These are phyloP conservation scores for Pseudonitzschia multiseries DNA, from an alignment of 108 stramenopile genomes.

Conservation along the genomic window DNA sequence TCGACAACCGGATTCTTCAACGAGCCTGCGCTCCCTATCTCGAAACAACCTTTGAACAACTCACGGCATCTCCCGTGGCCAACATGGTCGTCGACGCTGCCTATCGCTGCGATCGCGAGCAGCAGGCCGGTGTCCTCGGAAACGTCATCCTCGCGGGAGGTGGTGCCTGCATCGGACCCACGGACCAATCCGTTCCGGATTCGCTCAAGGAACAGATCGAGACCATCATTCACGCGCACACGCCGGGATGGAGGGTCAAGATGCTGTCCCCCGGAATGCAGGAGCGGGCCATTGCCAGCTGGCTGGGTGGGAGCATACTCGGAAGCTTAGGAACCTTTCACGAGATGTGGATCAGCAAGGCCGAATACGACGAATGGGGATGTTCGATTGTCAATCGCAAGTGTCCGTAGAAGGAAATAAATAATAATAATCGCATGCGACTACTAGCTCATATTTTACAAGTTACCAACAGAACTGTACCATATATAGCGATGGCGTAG, in stretches of 20 bases:
- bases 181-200: slow-evolving; percentile 80
- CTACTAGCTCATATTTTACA: background rate
- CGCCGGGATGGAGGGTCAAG: slow-evolving; percentile 88
- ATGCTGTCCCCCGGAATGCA: slow-evolving; percentile 65
- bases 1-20: slow-evolving; percentile 43
- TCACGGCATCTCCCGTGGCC: slow-evolving; percentile 70
- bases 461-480: background rate
- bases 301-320: slow-evolving; percentile 95
- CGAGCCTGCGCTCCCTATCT: slow-evolving; percentile 50
- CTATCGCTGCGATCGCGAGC: slow-evolving; percentile 86
- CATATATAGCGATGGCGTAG: no score
- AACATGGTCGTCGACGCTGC: slow-evolving; percentile 87
- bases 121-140: slow-evolving; percentile 77
- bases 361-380: slow-evolving; percentile 96
- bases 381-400: slow-evolving; percentile 91
- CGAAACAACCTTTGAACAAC: slow-evolving; percentile 38
- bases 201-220: slow-evolving; percentile 77
- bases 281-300: slow-evolving; percentile 78
- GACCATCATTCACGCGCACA: slow-evolving; percentile 81
- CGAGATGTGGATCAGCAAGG: slow-evolving; percentile 95
- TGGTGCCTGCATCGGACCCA: slow-evolving; percentile 74
- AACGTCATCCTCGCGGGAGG: slow-evolving; percentile 86
- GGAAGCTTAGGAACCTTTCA: slow-evolving; percentile 97
- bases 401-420: slow-evolving; percentile 64
- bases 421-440: background rate